Evolutionary conservation across 805 yeast genomes (phyloP).

Genomic region (Ogataea dorogensis): DNA sequence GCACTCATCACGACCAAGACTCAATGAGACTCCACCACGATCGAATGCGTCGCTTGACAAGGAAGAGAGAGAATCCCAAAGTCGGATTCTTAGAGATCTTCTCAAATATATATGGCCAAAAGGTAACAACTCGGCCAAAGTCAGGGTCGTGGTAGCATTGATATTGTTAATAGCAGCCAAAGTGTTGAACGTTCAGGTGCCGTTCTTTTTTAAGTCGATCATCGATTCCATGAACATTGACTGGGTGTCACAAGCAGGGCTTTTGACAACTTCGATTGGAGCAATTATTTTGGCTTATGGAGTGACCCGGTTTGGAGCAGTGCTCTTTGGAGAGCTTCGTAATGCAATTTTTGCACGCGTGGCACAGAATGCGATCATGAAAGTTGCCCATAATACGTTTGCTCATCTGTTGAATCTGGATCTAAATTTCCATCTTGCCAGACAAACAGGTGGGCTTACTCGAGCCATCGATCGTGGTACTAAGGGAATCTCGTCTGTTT

Average conservation of each 20-base stretch:
- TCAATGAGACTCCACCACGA: neutral
- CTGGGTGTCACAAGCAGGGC: constrained; percentile 64
- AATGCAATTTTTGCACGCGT: constrained; percentile 96
- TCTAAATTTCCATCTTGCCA: constrained; percentile 80
- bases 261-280: constrained; percentile 63
- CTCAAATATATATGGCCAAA: constrained; percentile 80
- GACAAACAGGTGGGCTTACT: constrained; percentile 95
- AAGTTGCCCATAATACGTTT: constrained; percentile 87
- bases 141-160: constrained; percentile 76
- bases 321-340: constrained; percentile 88
- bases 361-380: constrained; percentile 89
- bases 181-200: constrained; percentile 89
- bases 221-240: constrained; percentile 92
- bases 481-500: constrained; percentile 90
- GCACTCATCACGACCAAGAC: no score
- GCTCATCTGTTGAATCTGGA: constrained; percentile 80
- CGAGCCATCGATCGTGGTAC: constrained; percentile 98
- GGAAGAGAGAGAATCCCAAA: constrained; percentile 37
- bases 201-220: constrained; percentile 85
- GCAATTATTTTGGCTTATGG: constrained; percentile 82
- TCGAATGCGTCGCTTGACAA: constrained; percentile 2
- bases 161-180: constrained; percentile 75
- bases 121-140: constrained; percentile 59
- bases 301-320: constrained; percentile 90
- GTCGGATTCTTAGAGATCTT: constrained; percentile 60